A percentile compares a stretch with the other conserved stretches of the same genome.
These are phyloP conservation scores for Cymbidium sinense DNA, from an alignment of 106 monocot species.

Conservation along the genomic window DNA sequence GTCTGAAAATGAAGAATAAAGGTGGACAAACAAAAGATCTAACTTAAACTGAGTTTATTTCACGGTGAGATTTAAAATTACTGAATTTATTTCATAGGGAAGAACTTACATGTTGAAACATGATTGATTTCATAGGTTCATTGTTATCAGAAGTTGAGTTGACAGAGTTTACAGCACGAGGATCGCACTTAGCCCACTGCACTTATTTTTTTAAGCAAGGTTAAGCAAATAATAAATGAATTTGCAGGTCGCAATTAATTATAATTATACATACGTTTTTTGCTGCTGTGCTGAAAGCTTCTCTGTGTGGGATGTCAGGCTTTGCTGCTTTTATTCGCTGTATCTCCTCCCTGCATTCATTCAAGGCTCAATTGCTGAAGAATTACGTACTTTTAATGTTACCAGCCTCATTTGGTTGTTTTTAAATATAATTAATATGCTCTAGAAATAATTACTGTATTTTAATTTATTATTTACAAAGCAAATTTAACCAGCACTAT, in stretches of 20 bases:
- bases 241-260: neutral
- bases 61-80: too few relatives aligned
- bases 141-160: neutral
- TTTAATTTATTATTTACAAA: too few relatives aligned
- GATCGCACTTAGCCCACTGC: slow-evolving; percentile 24
- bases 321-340: slow-evolving; percentile 61
- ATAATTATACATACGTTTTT: slow-evolving; percentile 44
- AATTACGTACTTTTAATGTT: too few relatives aligned
- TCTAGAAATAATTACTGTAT: too few relatives aligned
- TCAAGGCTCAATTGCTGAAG: too few relatives aligned
- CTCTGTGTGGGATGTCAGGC: slow-evolving; percentile 61
- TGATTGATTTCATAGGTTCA: slow-evolving; percentile 1
- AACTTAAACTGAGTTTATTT: too few relatives aligned
- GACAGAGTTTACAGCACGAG: slow-evolving; percentile 1
- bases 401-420: too few relatives aligned
- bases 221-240: neutral
- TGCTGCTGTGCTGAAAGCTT: slow-evolving; percentile 74
- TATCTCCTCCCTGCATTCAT: slow-evolving; percentile 52
- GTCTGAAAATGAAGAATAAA: too few relatives aligned
- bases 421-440: too few relatives aligned
- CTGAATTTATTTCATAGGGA: too few relatives aligned
- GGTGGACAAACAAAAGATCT: too few relatives aligned
- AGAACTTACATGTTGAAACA: neutral
- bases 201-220: neutral
- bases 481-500: too few relatives aligned